Evolutionary conservation across 345 rosid genomes (phyloP).

Genomic region (Adansonia digitata): DNA sequence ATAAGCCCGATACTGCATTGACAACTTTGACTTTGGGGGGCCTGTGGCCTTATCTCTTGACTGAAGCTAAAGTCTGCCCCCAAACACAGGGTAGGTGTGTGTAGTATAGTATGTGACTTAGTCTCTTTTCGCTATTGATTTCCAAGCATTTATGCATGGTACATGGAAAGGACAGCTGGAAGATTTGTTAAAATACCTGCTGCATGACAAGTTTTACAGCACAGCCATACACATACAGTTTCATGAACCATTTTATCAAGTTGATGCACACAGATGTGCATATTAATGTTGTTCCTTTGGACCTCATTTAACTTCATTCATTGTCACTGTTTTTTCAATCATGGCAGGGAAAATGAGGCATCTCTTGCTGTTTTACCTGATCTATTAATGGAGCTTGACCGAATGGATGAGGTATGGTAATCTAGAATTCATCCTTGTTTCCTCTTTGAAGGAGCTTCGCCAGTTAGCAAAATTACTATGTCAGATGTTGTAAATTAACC

Average conservation of each 20-base stretch:
- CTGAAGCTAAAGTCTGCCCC: background rate
- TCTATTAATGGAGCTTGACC: constrained; percentile 76
- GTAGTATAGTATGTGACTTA: background rate
- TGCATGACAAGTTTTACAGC: background rate
- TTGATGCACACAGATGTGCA: background rate
- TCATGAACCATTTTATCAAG: background rate
- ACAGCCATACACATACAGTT: background rate
- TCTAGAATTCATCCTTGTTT: constrained; percentile 5
- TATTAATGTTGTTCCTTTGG: background rate
- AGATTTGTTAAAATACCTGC: background rate
- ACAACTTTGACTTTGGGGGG: background rate
- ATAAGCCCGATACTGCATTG: background rate
- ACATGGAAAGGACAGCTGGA: background rate
- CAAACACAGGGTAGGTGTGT: background rate
- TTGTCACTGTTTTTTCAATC: constrained; percentile 8
- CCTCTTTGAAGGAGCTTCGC: background rate
- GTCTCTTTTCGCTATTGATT: background rate
- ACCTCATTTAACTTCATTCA: constrained; percentile 9
- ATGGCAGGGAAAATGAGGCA: constrained; percentile 93
- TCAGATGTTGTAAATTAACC: background rate
- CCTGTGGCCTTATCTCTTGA: background rate
- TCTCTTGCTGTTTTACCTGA: constrained; percentile 96
- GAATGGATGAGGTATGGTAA: constrained; percentile 69
- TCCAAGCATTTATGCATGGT: background rate
- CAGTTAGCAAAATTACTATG: background rate